Evolutionary conservation across 306 rosid species (phyloP).

Genomic region (Luffa acutangula): DNA sequence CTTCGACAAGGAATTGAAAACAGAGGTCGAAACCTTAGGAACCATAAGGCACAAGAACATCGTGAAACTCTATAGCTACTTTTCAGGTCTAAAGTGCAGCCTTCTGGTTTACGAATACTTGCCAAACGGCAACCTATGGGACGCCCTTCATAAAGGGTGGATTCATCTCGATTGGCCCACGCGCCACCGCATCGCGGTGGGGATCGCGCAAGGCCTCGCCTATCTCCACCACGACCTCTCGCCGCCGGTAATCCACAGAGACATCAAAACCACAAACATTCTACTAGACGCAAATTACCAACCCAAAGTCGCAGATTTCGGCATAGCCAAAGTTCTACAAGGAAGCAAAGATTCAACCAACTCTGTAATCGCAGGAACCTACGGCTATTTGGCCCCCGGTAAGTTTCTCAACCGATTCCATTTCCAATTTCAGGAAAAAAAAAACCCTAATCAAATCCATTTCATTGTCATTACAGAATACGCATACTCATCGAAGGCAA

Average conservation of each 20-base stretch:
- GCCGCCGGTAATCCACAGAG: constrained; percentile 82
- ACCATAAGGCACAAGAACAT: constrained; percentile 85
- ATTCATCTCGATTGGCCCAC: constrained; percentile 79
- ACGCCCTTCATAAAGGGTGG: constrained; percentile 73
- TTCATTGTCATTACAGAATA: constrained; percentile 42
- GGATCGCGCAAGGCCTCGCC: constrained; percentile 79
- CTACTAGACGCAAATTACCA: constrained; percentile 62
- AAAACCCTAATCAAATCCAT: background rate
- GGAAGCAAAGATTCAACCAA: constrained; percentile 80
- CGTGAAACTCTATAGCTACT: constrained; percentile 69
- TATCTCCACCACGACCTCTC: constrained; percentile 90
- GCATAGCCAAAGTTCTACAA: constrained; percentile 92
- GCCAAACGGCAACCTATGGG: constrained; percentile 94
- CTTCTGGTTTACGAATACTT: constrained; percentile 84
- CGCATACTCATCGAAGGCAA: constrained; percentile 83
- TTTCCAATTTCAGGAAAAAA: background rate
- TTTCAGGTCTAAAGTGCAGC: constrained; percentile 55
- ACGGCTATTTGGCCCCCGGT: constrained; percentile 95
- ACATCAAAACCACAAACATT: constrained; percentile 83
- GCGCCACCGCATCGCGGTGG: constrained; percentile 74
- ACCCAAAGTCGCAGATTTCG: constrained; percentile 94
- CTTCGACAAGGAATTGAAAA: constrained; percentile 53
- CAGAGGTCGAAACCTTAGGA: constrained; percentile 86
- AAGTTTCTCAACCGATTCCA: background rate
- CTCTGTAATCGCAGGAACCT: constrained; percentile 79